Evolutionary conservation across 768 basidiomycete genomes (phyloP).

Genomic region (Leccinum pellstonianum): DNA sequence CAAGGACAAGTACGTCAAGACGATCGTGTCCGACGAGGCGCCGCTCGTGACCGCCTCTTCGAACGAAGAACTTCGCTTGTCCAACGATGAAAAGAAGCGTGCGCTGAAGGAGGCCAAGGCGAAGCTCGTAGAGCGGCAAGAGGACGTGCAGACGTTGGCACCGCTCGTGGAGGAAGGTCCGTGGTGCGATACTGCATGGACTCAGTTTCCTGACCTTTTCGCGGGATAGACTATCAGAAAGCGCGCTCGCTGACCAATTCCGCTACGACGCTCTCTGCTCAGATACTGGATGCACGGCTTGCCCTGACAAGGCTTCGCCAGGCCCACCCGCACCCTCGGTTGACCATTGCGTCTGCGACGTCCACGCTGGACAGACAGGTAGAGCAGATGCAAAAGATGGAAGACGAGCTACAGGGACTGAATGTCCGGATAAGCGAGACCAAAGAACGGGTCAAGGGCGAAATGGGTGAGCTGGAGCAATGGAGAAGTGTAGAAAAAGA

Average conservation of each 20-base stretch:
- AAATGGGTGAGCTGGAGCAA: conserved; percentile 54
- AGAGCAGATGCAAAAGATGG: conserved; percentile 74
- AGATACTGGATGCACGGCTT: conserved; percentile 82
- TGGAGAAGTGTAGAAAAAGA: conserved; percentile 68
- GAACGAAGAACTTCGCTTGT: conserved; percentile 59
- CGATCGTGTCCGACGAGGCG: conserved; percentile 84
- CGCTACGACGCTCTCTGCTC: conserved; percentile 61
- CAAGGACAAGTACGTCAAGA: conserved; percentile 84
- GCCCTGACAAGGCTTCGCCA: conserved; percentile 78
- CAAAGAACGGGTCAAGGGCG: conserved; percentile 61
- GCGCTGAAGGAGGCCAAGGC: conserved; percentile 64
- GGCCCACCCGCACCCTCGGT: conserved; percentile 73
- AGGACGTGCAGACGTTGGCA: conserved; percentile 60
- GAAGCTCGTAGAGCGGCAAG: conserved; percentile 57
- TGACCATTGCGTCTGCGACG: conserved; percentile 75
- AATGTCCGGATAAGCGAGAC: conserved; percentile 50
- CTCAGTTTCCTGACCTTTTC: not conserved
- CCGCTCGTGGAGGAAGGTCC: conserved; percentile 71
- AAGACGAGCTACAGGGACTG: conserved; percentile 58
- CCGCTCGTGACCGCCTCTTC: conserved; percentile 78
- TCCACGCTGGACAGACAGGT: conserved; percentile 73
- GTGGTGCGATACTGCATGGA: not conserved
- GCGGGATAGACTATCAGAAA: conserved; percentile 53
- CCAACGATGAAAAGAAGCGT: conserved; percentile 72
- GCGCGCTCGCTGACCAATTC: conserved; percentile 52